Base-by-base conservation (phyloP, 1,139 yeast genomes). In the Candida sojae region DNA sequence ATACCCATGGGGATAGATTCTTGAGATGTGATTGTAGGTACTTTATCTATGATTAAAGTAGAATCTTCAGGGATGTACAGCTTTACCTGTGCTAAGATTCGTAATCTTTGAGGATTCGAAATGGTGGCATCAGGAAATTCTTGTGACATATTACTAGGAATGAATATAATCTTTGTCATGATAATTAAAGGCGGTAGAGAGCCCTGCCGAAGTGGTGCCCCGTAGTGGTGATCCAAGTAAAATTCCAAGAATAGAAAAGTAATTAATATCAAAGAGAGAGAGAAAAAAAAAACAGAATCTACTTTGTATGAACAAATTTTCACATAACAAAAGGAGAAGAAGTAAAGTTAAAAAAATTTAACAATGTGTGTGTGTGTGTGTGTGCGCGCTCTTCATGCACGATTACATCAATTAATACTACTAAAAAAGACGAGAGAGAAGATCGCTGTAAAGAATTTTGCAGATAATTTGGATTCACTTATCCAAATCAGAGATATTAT, bases 31-130 rank as follows among this genome's bases (percentile, higher is more conserved):
- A 57, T 43, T 6, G 49, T 53, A 6, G 61, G 56, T 11, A 60
- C 36, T 44, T 47, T 55, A 31, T 51, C 45, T 29, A 56, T 44
- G 17, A 39, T 34, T 42, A 61, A 44, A 8, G 30, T 43, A 4
- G 60, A 47, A 3, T 46, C 51, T 4, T 38, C 31, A 5, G 53
- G 54, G 11, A 38, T 37, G 48, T 61, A 68, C 10, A 51, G 50
- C 5, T 58, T 47, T 5, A 68, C 67, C 52, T 72, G 77, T 4
- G 58, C 73, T 8, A 73, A 46, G 17, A 71, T 40, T 17, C 77
- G 57, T 4, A 72, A 56, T 39, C 67, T 53, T 10, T 54, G 56
- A 1, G 59, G 57, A 6, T 45, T 44, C 2, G 63, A 50, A 4
- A 51, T 53, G 1, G 68, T 54, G 0, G 71, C 71, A 23, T 53